Percentiles rank a stretch among this genome's conserved stretches.
phyloP scores from a whole-genome alignment of 805 yeast species.

The Priceomyces castillae region DNA sequence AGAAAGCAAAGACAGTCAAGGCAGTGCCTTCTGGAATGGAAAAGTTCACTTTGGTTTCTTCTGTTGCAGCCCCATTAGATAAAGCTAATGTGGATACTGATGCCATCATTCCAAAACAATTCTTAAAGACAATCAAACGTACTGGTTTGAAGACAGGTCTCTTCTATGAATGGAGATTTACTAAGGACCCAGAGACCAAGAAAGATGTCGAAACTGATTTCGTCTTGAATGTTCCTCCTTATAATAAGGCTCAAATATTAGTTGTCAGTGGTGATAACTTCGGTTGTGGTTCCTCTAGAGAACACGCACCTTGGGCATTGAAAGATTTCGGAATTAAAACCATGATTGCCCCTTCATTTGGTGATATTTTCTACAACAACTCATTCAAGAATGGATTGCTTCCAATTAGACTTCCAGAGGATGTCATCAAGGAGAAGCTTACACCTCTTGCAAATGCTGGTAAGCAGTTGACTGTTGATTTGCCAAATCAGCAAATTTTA shows the following conservation, averaged over 20 bases:
- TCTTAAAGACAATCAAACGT: slow-evolving; percentile 94
- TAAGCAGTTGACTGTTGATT: slow-evolving; percentile 69
- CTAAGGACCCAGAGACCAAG: slow-evolving; percentile 59
- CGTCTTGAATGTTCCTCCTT: slow-evolving; percentile 82
- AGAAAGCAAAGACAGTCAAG: slow-evolving; percentile 12
- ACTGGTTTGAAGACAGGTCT: slow-evolving; percentile 88
- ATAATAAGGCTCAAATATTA: slow-evolving; percentile 73
- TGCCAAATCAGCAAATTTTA: slow-evolving; percentile 81
- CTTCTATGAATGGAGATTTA: slow-evolving; percentile 86
- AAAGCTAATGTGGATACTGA: slow-evolving; percentile 97
- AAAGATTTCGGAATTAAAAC: slow-evolving; percentile 96
- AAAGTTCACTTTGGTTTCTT: slow-evolving; percentile 69
- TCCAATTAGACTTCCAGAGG: slow-evolving; percentile 88
- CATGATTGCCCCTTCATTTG: slow-evolving; percentile 96
- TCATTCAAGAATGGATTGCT: slow-evolving; percentile 93
- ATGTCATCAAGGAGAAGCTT: slow-evolving; percentile 65
- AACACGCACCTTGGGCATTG: slow-evolving; percentile 99
- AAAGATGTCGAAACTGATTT: slow-evolving; percentile 85
- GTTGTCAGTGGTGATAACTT: slow-evolving; percentile 95
- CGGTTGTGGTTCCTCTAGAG: slow-evolving; percentile 99
- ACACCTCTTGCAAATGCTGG: slow-evolving; percentile 80
- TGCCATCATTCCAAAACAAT: slow-evolving; percentile 98
- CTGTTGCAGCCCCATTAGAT: slow-evolving; percentile 91
- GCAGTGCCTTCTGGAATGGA: slow-evolving; percentile 55
- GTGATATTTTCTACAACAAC: slow-evolving; percentile 97